phyloP scores from a whole-genome alignment of 441 rosid species.

The Jatropha multifida region DNA sequence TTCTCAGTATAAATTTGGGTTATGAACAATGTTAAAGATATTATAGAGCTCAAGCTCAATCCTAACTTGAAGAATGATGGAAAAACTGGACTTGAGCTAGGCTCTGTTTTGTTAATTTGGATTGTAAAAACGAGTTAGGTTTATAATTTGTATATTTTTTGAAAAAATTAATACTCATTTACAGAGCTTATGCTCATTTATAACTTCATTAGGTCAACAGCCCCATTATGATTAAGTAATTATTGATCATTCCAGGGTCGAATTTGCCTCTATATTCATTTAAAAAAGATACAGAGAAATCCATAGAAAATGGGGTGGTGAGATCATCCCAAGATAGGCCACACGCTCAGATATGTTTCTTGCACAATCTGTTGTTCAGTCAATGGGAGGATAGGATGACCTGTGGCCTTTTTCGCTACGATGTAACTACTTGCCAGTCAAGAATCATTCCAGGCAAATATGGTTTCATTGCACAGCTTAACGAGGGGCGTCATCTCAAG shows the following conservation, averaged over 20 bases:
- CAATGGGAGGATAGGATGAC: constrained; percentile 79
- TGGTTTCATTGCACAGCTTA: constrained; percentile 77
- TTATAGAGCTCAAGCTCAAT: too few relatives aligned
- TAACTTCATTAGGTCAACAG: too few relatives aligned
- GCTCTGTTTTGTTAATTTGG: too few relatives aligned
- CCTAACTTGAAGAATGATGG: too few relatives aligned
- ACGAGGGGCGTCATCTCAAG: constrained; percentile 84
- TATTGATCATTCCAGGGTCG: constrained; percentile 40
- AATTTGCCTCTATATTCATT: constrained; percentile 36
- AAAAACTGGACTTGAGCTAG: too few relatives aligned
- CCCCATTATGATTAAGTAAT: too few relatives aligned
- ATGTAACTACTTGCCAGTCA: constrained; percentile 73
- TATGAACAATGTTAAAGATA: too few relatives aligned
- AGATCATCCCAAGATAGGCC: constrained; percentile 16
- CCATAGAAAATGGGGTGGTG: background rate
- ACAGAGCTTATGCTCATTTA: too few relatives aligned
- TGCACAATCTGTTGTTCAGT: constrained; percentile 19
- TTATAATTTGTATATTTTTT: too few relatives aligned
- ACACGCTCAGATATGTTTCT: constrained; percentile 20
- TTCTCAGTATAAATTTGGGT: too few relatives aligned
- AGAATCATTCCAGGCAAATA: constrained; percentile 70
- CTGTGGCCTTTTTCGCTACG: constrained; percentile 79
- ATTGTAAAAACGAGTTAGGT: too few relatives aligned
- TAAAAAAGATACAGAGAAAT: constrained; percentile 14
- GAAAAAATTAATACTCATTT: too few relatives aligned